Evolutionary conservation across 129 eudicot genomes (phyloP), one percentile per base, ranked within the genome.

Genomic region (Ambrosia artemisiifolia): DNA sequence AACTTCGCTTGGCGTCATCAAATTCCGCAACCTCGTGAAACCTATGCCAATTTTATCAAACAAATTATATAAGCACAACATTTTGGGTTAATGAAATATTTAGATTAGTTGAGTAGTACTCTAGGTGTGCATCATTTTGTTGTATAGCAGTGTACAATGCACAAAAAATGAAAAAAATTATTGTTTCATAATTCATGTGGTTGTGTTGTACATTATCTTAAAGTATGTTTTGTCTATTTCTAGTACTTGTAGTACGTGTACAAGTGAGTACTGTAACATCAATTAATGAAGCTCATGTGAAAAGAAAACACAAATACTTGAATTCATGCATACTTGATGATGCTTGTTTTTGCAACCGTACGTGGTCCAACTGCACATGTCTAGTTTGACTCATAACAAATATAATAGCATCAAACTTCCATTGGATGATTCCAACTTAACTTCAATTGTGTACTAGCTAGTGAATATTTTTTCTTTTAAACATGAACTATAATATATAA

Each of bases 1-100:
- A 88, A 69, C 95, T 88, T 66, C 91, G 78, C 80, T 88, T 88
- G n/a, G 91, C 38, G 42, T 88, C 95, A 38, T 88, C 95, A 28
- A 88, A 88, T 63, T 88, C 95, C 12, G 83, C 65, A 0, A 88
- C 68, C 80, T 88, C 95, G 16, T 88, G 91, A 73, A 88, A 88
- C 66, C 95, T 88, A 71, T 7, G 71, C 16, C 77, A 32, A 2
- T 49, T 71, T 73, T 0, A 63, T 34, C 42, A 71, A 16, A 55
- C 33, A 34, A 11, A 18, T 7, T 7, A 54, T 7, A 8, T 49
- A 49, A n/a, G 3, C 10, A 48, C 12, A 54, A 54, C 61, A 18
- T 54, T 9, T 19, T 9, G 1, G 5, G 32, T 54, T n/a, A n/a
- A n/a, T n/a, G n/a, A n/a, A n/a, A n/a, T n/a, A 7, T 19, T 54